A percentile compares a stretch with the other conserved stretches of the same genome.
These are phyloP conservation scores for barrel medic (Medicago truncatula) DNA, from an alignment of 306 rosid species.

Conservation along the genomic window MtrunA17r5.0-ANR NC_053042.1:40363001-40363500, in stretches of 20 bases:
- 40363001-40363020: background rate
- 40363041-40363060: background rate
- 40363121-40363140: conserved; percentile 36
- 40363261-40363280: conserved; percentile 84
- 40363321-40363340: conserved; percentile 90
- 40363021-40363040: conserved; percentile 9
- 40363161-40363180: conserved; percentile 14
- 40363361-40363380: conserved; percentile 32
- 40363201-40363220: background rate
- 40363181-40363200: background rate
- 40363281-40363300: conserved; percentile 79
- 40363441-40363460: background rate
- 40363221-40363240: conserved; percentile 4
- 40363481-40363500: conserved; percentile 87
- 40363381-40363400: background rate
- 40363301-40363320: conserved; percentile 76
- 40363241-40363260: conserved; percentile 58
- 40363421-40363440: conserved; percentile 8
- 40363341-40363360: conserved; percentile 78
- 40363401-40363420: conserved; percentile 14
- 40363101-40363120: background rate
- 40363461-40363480: conserved; percentile 27
- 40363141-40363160: conserved; percentile 22
- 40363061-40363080: background rate
- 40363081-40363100: background rate